Evolutionary conservation across 1,284 basidiomycete species (phyloP), one percentile per base, ranked within the genome.

Genomic region (Bjerkandera adusta): DNA sequence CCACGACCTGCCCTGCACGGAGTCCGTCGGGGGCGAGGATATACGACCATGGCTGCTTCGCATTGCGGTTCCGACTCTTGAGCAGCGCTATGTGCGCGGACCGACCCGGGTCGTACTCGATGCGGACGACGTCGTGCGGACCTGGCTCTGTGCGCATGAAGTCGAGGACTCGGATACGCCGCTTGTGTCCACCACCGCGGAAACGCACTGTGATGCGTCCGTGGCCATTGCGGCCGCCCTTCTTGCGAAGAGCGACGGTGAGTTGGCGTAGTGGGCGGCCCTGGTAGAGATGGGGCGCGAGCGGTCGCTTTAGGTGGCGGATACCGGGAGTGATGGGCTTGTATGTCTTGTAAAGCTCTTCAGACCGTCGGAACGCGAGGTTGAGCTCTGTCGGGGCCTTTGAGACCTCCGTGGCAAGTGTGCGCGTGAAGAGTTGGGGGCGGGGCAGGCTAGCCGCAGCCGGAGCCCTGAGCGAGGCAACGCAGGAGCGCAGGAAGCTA

Each of bases 41-140:
- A 66, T 99, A 98, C 60, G 83, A 89, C 77, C 79, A 83, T 58
- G 72, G 71, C 55, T 77, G 68, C 57, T 74, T 67, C 12, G 64
- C 57, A 13, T 61, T 62, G 1, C 71, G 68, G 57, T 82, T 67
- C 49, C 83, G 73, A 62, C 76, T 81, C 59, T 77, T 75, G 55
- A 98, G 63, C 44, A 99, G 77, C 1, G 96, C 96, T 60, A 99
- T 95, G 67, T 99, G 97, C 3, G 91, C 92, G 35, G 86, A 90
- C 41, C 96, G 79, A 25, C 91, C 90, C 0, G 96, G 96, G 72
- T 99, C 96, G 65, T 97, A 99, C 69, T 99, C 96, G 58, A 99
- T 90, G 35, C 95, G 81, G 12, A 96, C 77, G 35, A 98, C 94
- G 55, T 92, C 85, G 63, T 93, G 90, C 34, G 86, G 73, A 5